These are phyloP conservation scores for Cordyceps javanica DNA, from an alignment of 2,329 filamentous ascomycete species.

Conservation along the genomic window DNA sequence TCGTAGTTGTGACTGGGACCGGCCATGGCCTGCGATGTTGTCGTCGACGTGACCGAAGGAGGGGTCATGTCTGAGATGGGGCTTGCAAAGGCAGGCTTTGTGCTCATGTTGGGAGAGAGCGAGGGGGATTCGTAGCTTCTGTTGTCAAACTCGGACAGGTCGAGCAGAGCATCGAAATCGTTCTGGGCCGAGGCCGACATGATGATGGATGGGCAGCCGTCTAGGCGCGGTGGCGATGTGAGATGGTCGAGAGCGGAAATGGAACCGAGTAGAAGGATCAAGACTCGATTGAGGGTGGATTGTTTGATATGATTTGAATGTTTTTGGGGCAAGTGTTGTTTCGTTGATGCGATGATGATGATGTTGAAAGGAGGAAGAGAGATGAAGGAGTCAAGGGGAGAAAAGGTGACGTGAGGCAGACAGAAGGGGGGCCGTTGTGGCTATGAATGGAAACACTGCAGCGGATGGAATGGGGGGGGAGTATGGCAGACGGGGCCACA, in stretches of 20 bases:
- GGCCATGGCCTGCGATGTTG: conserved; percentile 55
- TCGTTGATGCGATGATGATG: conserved; percentile 15
- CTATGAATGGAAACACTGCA: conserved; percentile 26
- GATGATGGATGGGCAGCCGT: background rate
- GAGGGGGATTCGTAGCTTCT: conserved; percentile 56
- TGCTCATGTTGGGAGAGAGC: conserved; percentile 46
- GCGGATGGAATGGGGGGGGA: conserved; percentile 12
- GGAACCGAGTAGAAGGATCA: background rate
- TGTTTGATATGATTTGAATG: conserved; percentile 1
- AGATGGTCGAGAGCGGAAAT: background rate
- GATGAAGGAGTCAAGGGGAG: conserved; percentile 18
- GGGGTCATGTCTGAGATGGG: conserved; percentile 48
- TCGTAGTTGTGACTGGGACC: conserved; percentile 93
- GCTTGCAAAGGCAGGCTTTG: conserved; percentile 48
- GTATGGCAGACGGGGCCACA: background rate
- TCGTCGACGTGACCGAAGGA: conserved; percentile 46
- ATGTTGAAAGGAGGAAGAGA: conserved; percentile 15
- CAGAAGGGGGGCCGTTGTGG: conserved; percentile 20
- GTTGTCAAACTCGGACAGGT: conserved; percentile 60
- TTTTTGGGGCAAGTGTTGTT: conserved; percentile 3
- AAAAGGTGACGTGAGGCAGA: conserved; percentile 19
- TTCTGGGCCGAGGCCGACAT: conserved; percentile 38
- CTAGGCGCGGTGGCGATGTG: background rate
- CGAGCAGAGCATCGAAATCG: conserved; percentile 53
- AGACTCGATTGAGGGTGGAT: background rate